These are phyloP conservation scores for Torulaspora pretoriensis DNA, from an alignment of 1,139 yeast genomes.

Conservation along the genomic window DNA sequence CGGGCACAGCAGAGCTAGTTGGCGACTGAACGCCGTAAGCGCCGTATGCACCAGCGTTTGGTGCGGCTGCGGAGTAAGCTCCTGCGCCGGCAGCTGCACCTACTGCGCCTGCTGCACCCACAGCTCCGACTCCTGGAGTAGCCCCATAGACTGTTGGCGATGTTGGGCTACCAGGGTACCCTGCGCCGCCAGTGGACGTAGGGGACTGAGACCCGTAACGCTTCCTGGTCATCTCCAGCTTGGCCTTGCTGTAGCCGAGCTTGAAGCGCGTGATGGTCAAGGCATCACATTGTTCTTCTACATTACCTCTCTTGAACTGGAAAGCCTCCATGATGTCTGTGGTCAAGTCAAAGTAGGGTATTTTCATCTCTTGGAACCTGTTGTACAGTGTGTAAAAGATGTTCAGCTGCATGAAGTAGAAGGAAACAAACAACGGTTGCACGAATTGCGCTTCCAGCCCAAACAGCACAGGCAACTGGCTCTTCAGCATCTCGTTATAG, in stretches of 20 bases:
- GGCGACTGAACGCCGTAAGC: slow-evolving; percentile 6
- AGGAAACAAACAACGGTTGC: slow-evolving; percentile 85
- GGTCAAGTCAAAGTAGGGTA: slow-evolving; percentile 85
- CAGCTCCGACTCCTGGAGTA: slow-evolving; percentile 10
- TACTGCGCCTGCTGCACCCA: slow-evolving; percentile 19
- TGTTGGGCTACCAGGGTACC: slow-evolving; percentile 22
- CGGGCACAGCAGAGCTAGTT: neutral
- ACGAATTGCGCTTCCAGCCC: slow-evolving; percentile 87
- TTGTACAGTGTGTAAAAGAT: slow-evolving; percentile 88
- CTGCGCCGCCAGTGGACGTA: slow-evolving; percentile 25
- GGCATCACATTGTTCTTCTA: slow-evolving; percentile 84
- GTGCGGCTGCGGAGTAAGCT: slow-evolving; percentile 13
- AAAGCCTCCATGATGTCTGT: slow-evolving; percentile 82
- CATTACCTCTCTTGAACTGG: slow-evolving; percentile 75
- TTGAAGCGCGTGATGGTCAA: slow-evolving; percentile 86
- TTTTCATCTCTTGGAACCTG: slow-evolving; percentile 92
- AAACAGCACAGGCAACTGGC: slow-evolving; percentile 81
- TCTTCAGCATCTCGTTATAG: slow-evolving; percentile 89
- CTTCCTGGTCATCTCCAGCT: slow-evolving; percentile 76
- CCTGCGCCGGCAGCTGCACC: slow-evolving; percentile 19
- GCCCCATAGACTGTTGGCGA: slow-evolving; percentile 3
- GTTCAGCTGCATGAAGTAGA: slow-evolving; percentile 96
- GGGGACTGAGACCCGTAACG: slow-evolving; percentile 50
- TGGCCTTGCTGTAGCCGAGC: slow-evolving; percentile 79
- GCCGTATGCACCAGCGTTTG: slow-evolving; percentile 20